A percentile compares a stretch with the other conserved stretches of the same genome.
Conservation (phyloP, 2,329 filamentous ascomycete species). For the Grosmannia serpens region DNA sequence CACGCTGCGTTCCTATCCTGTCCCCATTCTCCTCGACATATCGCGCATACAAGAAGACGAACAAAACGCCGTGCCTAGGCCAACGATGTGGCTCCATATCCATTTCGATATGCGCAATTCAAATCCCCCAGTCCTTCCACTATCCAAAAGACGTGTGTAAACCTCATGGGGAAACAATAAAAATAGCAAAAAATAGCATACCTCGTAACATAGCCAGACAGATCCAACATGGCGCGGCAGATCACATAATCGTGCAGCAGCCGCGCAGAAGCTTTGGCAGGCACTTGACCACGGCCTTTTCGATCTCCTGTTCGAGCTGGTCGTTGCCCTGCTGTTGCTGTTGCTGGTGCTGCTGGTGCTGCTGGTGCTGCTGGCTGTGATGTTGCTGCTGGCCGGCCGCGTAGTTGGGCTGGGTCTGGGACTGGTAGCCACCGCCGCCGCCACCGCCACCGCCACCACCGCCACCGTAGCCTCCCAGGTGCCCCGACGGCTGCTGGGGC, state of each 20-base stretch:
- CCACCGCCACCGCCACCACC: too few species aligned
- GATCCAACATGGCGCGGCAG: background rate
- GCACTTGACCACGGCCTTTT: conserved; percentile 30
- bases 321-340: conserved; percentile 32
- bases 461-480: conserved; percentile 19
- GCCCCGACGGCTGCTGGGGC: conserved; percentile 31
- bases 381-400: conserved; percentile 29
- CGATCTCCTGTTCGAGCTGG: conserved; percentile 47
- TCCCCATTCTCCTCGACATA: background rate
- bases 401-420: conserved; percentile 25
- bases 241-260: conserved; percentile 66
- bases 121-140: background rate
- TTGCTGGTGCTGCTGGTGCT: conserved; percentile 17
- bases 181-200: background rate
- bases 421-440: conserved; percentile 9
- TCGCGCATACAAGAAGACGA: background rate
- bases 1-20: too few species aligned
- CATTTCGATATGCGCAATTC: background rate
- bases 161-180: background rate
- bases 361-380: conserved; percentile 28
- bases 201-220: background rate
- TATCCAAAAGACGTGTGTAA: background rate
- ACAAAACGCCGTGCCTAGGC: background rate
- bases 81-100: too few species aligned
- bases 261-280: conserved; percentile 46